Evolutionary conservation across 768 basidiomycete species (phyloP), one percentile per base, ranked within the genome.

Genomic region (Inosperma sp.): DNA sequence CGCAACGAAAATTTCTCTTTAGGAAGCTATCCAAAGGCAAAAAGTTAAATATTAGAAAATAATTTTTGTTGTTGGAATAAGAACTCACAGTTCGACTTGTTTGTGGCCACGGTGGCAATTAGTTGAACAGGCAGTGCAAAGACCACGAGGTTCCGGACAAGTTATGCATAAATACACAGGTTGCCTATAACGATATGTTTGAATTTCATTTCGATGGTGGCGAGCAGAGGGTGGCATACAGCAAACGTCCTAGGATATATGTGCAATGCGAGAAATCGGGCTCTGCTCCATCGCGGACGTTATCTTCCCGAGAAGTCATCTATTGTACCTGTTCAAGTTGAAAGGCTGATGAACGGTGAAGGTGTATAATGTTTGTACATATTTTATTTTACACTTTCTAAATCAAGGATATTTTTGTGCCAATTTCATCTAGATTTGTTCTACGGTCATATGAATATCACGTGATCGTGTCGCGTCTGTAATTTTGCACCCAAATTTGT

Each of bases 51-150:
- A 44, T 51, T 53, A 53, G 46, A n/a, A n/a, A 4, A 34, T 51
- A 31, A 37, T 23, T 36, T 12, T 48, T 26, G 25, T 56, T n/a
- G n/a, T 9, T n/a, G n/a, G 26, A 29, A 17, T 12, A 27, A 46
- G 37, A 33, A 52, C 75, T 62, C 55, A 79, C 77, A 93, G 75
- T 65, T 93, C 90, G 46, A 92, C 66, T 63, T 93, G 90, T 59
- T 92, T 85, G 65, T 91, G 88, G 63, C 88, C 75, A 12, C 86
- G 86, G 62, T 93, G 90, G 62, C 90, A 93, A 21, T 89, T 86
- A 45, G 92, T 77, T 25, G 87, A 89, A 68, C 90, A 93, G 7
- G 90, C 85, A 13, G 86, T 79, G 57, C 90, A 92, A 50, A 92
- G 72, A 16, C 88, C 88, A 49, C 81, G 79, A 17, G 76, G 72